Conservation (phyloP, 2,329 filamentous ascomycete species). For the Apiospora rasikravindrae region DNA sequence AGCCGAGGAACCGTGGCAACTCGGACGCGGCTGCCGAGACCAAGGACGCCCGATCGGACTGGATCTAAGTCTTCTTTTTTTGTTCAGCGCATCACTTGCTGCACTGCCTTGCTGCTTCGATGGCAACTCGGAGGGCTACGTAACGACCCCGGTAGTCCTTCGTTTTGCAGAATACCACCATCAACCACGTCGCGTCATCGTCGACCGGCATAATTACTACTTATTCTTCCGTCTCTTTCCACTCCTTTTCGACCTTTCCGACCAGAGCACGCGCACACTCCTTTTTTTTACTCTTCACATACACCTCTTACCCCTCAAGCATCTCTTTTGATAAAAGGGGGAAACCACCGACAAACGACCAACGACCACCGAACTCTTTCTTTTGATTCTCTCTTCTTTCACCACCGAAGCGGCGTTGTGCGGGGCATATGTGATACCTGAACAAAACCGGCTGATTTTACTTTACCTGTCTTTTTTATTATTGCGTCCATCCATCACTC, state of each 20-base stretch:
- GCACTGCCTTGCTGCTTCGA: conserved; percentile 7
- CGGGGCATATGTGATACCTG: conserved; percentile 20
- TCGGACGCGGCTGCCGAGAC: conserved; percentile 26
- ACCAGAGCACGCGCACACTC: conserved; percentile 17
- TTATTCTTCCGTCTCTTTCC: conserved; percentile 13
- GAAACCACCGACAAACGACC: background rate
- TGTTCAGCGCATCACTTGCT: background rate
- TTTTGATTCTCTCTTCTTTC: background rate
- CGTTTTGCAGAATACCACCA: conserved; percentile 9
- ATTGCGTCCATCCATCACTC: background rate
- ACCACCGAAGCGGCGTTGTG: conserved; percentile 18
- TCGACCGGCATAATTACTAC: conserved; percentile 13
- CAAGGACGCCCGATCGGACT: conserved; percentile 30
- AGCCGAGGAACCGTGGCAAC: conserved; percentile 30
- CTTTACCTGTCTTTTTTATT: conserved; percentile 16
- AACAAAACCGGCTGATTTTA: conserved; percentile 20
- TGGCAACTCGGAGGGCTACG: conserved; percentile 1
- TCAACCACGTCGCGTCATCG: background rate
- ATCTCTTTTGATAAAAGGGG: conserved; percentile 1
- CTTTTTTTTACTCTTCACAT: conserved; percentile 11
- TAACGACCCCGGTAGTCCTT: conserved; percentile 8
- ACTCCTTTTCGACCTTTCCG: background rate
- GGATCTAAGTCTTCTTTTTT: conserved; percentile 31
- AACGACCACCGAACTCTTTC: conserved; percentile 1
- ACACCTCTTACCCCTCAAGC: background rate